These are phyloP conservation scores for Penicillium hesseltinei DNA, from an alignment of 2,329 filamentous ascomycete genomes.

Conservation along the genomic window DNA sequence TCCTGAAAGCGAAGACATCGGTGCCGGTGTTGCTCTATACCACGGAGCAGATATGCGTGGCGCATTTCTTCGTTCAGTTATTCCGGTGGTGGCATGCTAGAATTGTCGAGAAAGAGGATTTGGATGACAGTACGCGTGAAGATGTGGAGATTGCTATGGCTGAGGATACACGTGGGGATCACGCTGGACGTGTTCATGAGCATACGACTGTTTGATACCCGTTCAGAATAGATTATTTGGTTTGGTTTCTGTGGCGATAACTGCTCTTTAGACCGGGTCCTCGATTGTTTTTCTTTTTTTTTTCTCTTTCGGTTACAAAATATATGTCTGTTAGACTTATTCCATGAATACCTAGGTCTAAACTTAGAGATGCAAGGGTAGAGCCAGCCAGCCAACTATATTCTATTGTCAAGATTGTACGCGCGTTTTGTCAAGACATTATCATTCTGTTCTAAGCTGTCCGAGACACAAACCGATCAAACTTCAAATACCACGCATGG, in stretches of 20 bases:
- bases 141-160: constrained; percentile 13
- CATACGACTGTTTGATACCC: constrained; percentile 2
- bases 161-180: not conserved
- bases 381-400: not conserved
- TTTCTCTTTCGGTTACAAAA: no score
- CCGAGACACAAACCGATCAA: not conserved
- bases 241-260: not conserved
- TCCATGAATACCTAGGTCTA: not conserved
- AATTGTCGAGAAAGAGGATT: constrained; percentile 19
- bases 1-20: constrained; percentile 38
- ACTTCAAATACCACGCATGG: not conserved
- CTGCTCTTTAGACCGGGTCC: not conserved
- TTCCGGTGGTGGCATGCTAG: constrained; percentile 33
- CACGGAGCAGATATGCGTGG: constrained; percentile 41
- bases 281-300: not conserved
- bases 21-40: constrained; percentile 42
- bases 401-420: not conserved
- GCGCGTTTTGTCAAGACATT: not conserved
- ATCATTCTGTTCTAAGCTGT: not conserved
- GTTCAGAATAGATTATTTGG: not conserved
- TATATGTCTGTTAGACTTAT: not conserved
- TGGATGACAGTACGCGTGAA: constrained; percentile 1
- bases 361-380: not conserved
- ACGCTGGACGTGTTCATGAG: constrained; percentile 4
- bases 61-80: constrained; percentile 40